These are phyloP conservation scores for Penicillium pancosmium DNA, from an alignment of 495 filamentous ascomycete genomes.

Conservation along the genomic window DNA sequence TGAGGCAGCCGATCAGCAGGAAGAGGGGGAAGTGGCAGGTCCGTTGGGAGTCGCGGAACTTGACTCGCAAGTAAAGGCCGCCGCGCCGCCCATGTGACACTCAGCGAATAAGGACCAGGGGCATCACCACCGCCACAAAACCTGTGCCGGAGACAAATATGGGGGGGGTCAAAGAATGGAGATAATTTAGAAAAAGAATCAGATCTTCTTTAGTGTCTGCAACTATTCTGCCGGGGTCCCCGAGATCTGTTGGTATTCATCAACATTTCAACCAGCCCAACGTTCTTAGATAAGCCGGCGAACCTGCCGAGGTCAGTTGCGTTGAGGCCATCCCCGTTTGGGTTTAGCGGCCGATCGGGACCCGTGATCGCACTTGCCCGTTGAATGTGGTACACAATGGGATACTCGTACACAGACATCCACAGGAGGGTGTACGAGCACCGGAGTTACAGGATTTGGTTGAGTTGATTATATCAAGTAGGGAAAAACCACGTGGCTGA, in stretches of 20 bases:
- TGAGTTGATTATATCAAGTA: too few species aligned
- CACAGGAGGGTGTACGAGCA: too few species aligned
- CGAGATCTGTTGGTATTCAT: conserved; percentile 22
- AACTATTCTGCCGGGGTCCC: conserved; percentile 8
- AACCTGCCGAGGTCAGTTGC: conserved; percentile 19
- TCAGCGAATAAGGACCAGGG: conserved; percentile 32
- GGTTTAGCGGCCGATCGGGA: conserved; percentile 29
- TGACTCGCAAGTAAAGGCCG: conserved; percentile 32
- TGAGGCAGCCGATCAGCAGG: conserved; percentile 11
- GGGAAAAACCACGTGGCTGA: too few species aligned
- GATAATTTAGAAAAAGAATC: conserved; percentile 6
- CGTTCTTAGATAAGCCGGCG: conserved; percentile 23
- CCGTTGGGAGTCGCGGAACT: conserved; percentile 28
- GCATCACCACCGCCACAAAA: conserved; percentile 19
- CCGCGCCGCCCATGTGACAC: conserved; percentile 49
- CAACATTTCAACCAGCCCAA: conserved; percentile 27
- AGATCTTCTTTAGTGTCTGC: neutral
- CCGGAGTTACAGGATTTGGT: too few species aligned
- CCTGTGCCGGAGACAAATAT: conserved; percentile 8
- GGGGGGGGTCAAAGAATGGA: conserved; percentile 8
- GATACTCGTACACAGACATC: neutral
- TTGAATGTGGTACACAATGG: neutral
- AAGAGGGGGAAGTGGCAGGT: conserved; percentile 18
- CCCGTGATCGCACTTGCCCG: conserved; percentile 13
- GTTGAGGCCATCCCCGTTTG: conserved; percentile 6